phyloP scores from a whole-genome alignment of 106 monocot genomes.

The Allium sativum region DNA sequence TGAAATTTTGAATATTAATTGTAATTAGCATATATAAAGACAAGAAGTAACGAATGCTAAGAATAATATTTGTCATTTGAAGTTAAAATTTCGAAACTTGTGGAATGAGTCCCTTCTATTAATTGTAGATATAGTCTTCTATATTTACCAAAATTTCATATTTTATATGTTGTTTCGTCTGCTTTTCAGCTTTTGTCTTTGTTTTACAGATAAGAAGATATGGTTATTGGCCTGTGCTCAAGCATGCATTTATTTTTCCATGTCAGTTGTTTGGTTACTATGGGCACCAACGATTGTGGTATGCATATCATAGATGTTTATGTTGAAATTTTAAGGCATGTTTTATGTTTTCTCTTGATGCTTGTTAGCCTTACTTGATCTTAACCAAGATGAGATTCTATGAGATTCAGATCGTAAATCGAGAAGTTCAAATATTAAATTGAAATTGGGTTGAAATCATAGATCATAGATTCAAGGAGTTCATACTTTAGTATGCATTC shows the following conservation, averaged over 20 bases:
- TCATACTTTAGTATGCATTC: no score
- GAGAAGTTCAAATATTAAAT: no score
- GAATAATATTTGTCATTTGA: neutral
- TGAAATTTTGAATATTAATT: no score
- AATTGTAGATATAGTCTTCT: neutral
- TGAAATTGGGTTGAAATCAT: no score
- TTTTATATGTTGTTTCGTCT: neutral
- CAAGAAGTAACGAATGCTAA: no score
- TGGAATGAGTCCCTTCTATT: neutral
- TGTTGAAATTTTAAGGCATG: neutral
- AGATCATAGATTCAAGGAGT: no score
- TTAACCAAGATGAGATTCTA: no score
- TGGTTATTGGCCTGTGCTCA: slow-evolving; percentile 68
- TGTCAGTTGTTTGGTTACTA: slow-evolving; percentile 67
- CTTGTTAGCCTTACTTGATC: neutral
- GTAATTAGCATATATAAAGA: no score
- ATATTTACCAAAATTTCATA: neutral
- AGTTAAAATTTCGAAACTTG: neutral
- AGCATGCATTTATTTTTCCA: slow-evolving; percentile 73
- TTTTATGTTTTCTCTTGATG: neutral
- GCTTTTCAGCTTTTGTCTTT: neutral
- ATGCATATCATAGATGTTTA: slow-evolving; percentile 11
- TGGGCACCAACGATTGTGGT: slow-evolving; percentile 97
- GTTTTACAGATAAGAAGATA: slow-evolving; percentile 56
- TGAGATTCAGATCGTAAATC: no score